Evolutionary conservation across 306 rosid genomes (phyloP), one percentile per base, ranked within the genome.

Genomic region (Chamaecrista fasciculata): DNA sequence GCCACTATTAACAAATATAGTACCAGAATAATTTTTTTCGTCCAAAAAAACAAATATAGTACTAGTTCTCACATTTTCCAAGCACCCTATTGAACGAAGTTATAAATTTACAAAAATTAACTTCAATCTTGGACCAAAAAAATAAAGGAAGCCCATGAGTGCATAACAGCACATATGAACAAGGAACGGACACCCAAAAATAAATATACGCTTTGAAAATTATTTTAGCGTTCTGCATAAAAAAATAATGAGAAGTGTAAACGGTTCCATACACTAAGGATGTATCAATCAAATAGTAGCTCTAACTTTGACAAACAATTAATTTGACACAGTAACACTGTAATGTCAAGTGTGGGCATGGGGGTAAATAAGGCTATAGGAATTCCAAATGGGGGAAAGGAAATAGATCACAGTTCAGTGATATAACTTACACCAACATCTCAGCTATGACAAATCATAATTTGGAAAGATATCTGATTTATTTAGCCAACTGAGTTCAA

Each of bases 401-500:
- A 60, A 64, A 73, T n/a, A 65, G 36, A 81, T 52, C 69, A 36
- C 26, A 70, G 71, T 70, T 67, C 78, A 69, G 39, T 23, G 51
- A 40, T 51, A 69, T 79, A 78, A 53, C 53, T 73, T 60, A 76
- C 70, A 75, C 69, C 79, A 70, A 21, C 83, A 59, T 78, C 62
- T 46, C 59, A 78, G 70, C 80, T 67, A 62, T 74, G 71, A 40
- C 70, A 77, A 77, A 79, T 71, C 62, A 78, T 51, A 78, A 86
- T 69, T 61, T 79, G 69, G 66, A 85, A 71, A 72, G 78, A 64
- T 65, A 43, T 70, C 76, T 60, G 68, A 71, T 70, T 75, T 84
- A 81, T 75, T 78, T 53, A 72, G 51, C 62, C 74, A 77, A 72
- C 67, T 19, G 72, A 67, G 63, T 81, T 83, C 43, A 33, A 47